Conservation (phyloP, 2,329 filamentous ascomycete genomes). For the Dendrostoma leiphaemia region DNA sequence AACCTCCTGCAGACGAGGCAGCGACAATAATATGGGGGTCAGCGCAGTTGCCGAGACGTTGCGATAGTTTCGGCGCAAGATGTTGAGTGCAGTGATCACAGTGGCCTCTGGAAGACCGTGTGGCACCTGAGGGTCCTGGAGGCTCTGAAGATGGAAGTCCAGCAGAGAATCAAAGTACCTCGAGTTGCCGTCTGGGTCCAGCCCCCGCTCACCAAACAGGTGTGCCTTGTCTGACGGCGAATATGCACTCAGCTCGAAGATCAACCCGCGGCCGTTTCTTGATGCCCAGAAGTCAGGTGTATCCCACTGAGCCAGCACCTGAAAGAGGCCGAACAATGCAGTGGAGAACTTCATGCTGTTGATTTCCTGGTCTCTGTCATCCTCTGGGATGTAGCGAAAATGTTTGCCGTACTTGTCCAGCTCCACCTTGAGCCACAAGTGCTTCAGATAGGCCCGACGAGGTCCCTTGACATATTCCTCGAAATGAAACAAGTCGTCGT, state of each 20-base stretch:
- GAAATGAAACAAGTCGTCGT: conserved; percentile 21
- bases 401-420: conserved; percentile 22
- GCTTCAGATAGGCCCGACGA: conserved; percentile 22
- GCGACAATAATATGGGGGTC: conserved; percentile 9
- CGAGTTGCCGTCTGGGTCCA: conserved; percentile 24
- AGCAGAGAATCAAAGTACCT: conserved; percentile 25
- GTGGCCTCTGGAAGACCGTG: conserved; percentile 16
- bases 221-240: conserved; percentile 24
- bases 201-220: conserved; percentile 21
- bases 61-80: conserved; percentile 18
- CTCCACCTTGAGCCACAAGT: conserved; percentile 23
- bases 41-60: conserved; percentile 17
- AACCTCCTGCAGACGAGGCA: conserved; percentile 17
- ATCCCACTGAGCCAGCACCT: conserved; percentile 24
- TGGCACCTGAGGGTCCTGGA: conserved; percentile 12
- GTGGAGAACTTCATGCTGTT: conserved; percentile 26
- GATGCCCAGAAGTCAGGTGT: conserved; percentile 7
- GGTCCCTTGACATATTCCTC: conserved; percentile 22
- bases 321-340: conserved; percentile 24
- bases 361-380: conserved; percentile 24
- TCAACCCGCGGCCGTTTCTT: conserved; percentile 17
- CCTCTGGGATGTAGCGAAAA: conserved; percentile 21
- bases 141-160: conserved; percentile 19
- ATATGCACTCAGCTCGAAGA: conserved; percentile 25
- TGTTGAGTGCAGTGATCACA: conserved; percentile 12